A percentile compares a stretch with the other conserved stretches of the same genome.
These are phyloP conservation scores for Fusarium sp. DNA, from an alignment of 2,329 filamentous ascomycete species.

Conservation along the genomic window DNA sequence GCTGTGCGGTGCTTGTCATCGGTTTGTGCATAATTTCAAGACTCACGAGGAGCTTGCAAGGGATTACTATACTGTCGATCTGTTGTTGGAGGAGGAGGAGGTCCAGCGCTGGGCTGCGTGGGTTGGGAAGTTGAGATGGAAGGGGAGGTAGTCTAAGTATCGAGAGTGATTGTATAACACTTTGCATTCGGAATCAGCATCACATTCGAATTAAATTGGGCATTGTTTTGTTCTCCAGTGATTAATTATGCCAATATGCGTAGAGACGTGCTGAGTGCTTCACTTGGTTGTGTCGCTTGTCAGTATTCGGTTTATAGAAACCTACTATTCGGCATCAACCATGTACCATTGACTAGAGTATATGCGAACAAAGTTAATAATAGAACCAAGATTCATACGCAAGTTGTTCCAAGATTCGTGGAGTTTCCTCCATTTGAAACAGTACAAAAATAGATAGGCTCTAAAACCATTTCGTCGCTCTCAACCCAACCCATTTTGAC, in stretches of 20 bases:
- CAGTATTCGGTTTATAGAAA: background rate
- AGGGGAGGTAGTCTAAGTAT: slow-evolving; percentile 53
- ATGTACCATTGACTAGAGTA: background rate
- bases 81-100: slow-evolving; percentile 75
- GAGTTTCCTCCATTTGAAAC: background rate
- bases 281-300: background rate
- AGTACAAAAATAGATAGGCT: background rate
- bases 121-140: slow-evolving; percentile 81
- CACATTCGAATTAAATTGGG: background rate
- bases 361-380: background rate
- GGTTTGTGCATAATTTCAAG: slow-evolving; percentile 80
- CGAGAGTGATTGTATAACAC: background rate
- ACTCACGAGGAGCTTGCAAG: slow-evolving; percentile 81
- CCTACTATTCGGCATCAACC: background rate
- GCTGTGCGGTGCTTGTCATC: slow-evolving; percentile 86
- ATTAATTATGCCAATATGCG: background rate
- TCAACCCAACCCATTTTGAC: background rate
- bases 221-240: background rate
- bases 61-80: slow-evolving; percentile 78
- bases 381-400: background rate
- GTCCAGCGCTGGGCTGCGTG: slow-evolving; percentile 77
- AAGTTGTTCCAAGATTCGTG: background rate
- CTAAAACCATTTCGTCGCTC: background rate
- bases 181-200: background rate
- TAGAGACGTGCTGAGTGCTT: background rate